Conservation (phyloP, 2,329 filamentous ascomycete species). For the Ascochyta viciae-villosae region DNA sequence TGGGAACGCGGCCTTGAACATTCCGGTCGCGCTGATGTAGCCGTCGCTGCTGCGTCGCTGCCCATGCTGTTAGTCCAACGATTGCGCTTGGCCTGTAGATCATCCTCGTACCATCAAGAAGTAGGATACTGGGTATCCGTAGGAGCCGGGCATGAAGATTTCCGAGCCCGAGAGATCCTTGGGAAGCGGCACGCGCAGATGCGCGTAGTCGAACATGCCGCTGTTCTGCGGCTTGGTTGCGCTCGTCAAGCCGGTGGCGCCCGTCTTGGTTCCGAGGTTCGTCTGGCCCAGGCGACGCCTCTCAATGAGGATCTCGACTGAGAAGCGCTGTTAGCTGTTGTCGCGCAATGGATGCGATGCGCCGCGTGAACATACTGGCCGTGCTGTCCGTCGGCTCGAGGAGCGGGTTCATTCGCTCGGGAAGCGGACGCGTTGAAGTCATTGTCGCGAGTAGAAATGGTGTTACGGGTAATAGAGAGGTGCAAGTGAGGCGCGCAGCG, state of each 20-base stretch:
- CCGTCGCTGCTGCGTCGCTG: conserved; percentile 83
- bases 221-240: conserved; percentile 76
- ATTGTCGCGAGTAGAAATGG: conserved; percentile 34
- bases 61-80: conserved; percentile 36
- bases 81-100: conserved; percentile 18
- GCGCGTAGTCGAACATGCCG: conserved; percentile 93
- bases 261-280: conserved; percentile 82
- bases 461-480: conserved; percentile 18
- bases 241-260: conserved; percentile 72
- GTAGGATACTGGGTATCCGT: conserved; percentile 80
- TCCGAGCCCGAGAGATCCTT: conserved; percentile 87
- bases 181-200: conserved; percentile 89
- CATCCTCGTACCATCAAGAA: conserved; percentile 78
- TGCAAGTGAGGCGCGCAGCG: conserved; percentile 36
- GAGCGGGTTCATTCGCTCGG: conserved; percentile 69
- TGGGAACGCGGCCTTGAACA: conserved; percentile 91
- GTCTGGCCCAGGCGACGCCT: conserved; percentile 92
- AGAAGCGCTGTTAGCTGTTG: conserved; percentile 32
- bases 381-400: conserved; percentile 69
- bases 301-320: conserved; percentile 69
- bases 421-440: conserved; percentile 58
- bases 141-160: conserved; percentile 79
- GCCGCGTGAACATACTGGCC: conserved; percentile 61
- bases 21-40: conserved; percentile 84
- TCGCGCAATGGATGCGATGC: conserved; percentile 35